Base-by-base conservation (phyloP, 306 rosid genomes). In the Dalbergia oliveri region DNA sequence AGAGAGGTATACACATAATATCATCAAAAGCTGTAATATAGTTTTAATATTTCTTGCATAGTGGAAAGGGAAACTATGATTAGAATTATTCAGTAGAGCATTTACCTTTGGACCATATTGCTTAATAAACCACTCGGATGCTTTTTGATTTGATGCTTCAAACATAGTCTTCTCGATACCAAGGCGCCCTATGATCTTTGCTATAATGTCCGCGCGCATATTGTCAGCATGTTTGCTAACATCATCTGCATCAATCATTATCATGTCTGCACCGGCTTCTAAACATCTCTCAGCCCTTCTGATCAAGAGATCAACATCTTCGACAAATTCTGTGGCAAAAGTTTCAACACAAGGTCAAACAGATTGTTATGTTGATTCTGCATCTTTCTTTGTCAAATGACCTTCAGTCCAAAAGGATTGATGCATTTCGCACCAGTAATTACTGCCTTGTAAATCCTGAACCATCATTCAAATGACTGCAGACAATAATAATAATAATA, bases 191-290 rank as follows among this genome's bases (percentile, higher is more conserved):
- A 95, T 90, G 76, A 95, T 78, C 88, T 90, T 93, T 0, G 97
- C 96, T 39, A 95, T 86, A 37, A 93, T 82, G 84, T 95, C 99
- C 0, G 91, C 88, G 0, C 97, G 88, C 75, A 95, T 86, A 37
- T 89, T 66, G 61, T 87, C 96, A 21, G 89, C 88, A 13, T 87
- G 86, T 69, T 84, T 84, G 71, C 88, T 84, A 60, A 95, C 85
- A 89, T 88, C 93, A 69, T 88, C 97, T 18, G 96, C 97, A 60
- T 90, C 98, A 3, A 90, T 90, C 97, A 91, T 83, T 84, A 93
- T 90, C 94, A 88, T 90, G 87, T 90, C 98, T n/a, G 99, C 99
- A 72, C 98, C 99, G 8, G 94, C 98, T 84, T 95, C 97, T 75
- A 95, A 84, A 82, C 99, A 95, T 82, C 98, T 89, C 91, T 91